These are phyloP conservation scores for Vigna mungo DNA, from an alignment of 306 rosid species.

Conservation along the genomic window DNA sequence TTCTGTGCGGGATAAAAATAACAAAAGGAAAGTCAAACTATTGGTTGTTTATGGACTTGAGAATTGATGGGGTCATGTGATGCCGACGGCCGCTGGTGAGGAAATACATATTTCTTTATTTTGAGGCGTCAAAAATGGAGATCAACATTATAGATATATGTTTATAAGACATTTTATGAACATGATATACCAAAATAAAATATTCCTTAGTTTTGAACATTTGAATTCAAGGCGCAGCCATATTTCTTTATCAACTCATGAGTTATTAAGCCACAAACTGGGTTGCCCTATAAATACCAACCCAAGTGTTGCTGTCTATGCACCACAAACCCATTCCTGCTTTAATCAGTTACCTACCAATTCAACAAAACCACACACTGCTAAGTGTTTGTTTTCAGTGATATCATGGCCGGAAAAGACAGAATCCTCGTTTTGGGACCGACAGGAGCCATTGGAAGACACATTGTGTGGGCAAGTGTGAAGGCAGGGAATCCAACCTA, in stretches of 20 bases:
- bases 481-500: conserved; percentile 55
- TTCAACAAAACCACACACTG: background rate
- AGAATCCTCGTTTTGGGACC: conserved; percentile 52
- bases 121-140: too few relatives aligned
- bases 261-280: background rate
- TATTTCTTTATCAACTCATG: background rate
- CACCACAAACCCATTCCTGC: background rate
- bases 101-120: background rate
- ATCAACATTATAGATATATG: too few relatives aligned
- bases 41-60: background rate
- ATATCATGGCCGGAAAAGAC: conserved; percentile 49
- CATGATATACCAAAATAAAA: background rate
- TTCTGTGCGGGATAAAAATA: too few relatives aligned
- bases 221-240: background rate
- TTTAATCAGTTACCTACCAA: background rate
- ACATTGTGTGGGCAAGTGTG: conserved; percentile 48
- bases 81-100: background rate
- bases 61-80: background rate
- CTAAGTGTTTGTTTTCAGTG: background rate
- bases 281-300: conserved; percentile 21
- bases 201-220: background rate
- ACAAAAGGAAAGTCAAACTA: background rate
- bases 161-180: too few relatives aligned
- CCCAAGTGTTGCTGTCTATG: background rate
- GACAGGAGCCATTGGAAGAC: conserved; percentile 52